phyloP scores from a whole-genome alignment of 306 rosid species.

The Vachellia pachyceras region DNA sequence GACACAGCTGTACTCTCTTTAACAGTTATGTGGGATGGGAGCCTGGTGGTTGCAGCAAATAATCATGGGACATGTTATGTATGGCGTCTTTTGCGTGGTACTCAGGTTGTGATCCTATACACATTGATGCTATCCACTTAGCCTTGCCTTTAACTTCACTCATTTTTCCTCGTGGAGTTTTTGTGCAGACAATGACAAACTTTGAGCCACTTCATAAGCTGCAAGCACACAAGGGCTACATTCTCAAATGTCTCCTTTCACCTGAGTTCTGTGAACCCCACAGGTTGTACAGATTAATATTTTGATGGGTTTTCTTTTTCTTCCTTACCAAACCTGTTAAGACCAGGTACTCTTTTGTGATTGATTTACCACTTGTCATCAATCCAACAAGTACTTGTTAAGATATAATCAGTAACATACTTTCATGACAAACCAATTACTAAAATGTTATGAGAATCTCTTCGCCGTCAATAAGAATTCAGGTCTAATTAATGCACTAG shows the following conservation, averaged over 20 bases:
- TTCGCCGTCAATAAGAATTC: neutral
- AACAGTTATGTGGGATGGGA: conserved; percentile 99
- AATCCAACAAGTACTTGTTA: neutral
- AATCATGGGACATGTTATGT: conserved; percentile 96
- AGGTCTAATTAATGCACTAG: neutral
- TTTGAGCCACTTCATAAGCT: conserved; percentile 99
- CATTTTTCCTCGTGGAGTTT: conserved; percentile 32
- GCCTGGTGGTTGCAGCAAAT: conserved; percentile 99
- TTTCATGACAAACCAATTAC: conserved; percentile 1
- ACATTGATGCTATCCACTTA: conserved; percentile 1
- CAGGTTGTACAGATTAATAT: conserved; percentile 57
- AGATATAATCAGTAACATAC: neutral
- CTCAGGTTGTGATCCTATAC: conserved; percentile 68
- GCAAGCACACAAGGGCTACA: conserved; percentile 96
- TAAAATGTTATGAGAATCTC: neutral
- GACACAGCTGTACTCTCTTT: conserved; percentile 97
- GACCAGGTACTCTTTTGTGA: neutral
- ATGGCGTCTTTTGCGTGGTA: conserved; percentile 95
- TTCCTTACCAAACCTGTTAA: neutral
- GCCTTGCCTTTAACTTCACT: conserved; percentile 32
- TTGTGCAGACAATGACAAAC: conserved; percentile 94
- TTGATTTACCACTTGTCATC: conserved; percentile 14
- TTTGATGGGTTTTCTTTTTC: conserved; percentile 18
- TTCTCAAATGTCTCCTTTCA: conserved; percentile 95
- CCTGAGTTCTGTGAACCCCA: conserved; percentile 98